Evolutionary conservation across 2,329 filamentous ascomycete genomes (phyloP), one percentile per base, ranked within the genome.

Genomic region (Calonectria fujianensis): DNA sequence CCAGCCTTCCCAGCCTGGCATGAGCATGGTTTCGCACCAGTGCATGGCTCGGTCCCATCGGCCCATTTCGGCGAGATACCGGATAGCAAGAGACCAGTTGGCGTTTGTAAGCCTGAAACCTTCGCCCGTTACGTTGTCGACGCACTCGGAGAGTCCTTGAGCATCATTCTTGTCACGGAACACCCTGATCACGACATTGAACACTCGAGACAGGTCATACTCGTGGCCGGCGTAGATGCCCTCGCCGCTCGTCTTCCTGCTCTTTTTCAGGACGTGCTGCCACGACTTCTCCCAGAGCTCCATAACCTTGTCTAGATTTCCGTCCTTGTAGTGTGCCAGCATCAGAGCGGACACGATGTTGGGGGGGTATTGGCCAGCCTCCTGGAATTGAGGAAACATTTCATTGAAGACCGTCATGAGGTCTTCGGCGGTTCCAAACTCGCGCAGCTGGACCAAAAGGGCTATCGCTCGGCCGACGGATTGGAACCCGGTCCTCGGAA

Each of bases 81-180:
- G 91, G 70, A 98, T 89, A 77, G 94, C 93, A 66, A 90, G 88
- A 82, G 98, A 97, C 95, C 95, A 98, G 78, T 95, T 96, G 79
- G 90, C 90, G 82, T 91, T 93, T 81, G 95, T 93, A 72, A 98
- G 85, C 35, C 87, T 86, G 86, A 96, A 98, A 14, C 96, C 96
- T 51, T 90, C 88, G 1, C 83, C 82, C 11, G 91, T 86, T 14
- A 96, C 86, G n/a, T 89, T 84, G 29, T 88, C 83, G 35, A 96
- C 83, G 20, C 90, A 84, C 10, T 85, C 74, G 7, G 87, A 82
- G 16, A 95, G 85, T 27, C 87, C 88, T 14, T 84, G 82, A 9
- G 85, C 80, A 75, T 92, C 84, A 9, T 83, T 78, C 72, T 84
- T 81, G 16, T 84, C 83, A 20, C 85, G 79, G 68, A 87, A 85